Percentiles rank a stretch among this genome's conserved stretches.
Evolutionary conservation across 2,329 filamentous ascomycete genomes (phyloP).

Genomic region (Diaporthe velutina): DNA sequence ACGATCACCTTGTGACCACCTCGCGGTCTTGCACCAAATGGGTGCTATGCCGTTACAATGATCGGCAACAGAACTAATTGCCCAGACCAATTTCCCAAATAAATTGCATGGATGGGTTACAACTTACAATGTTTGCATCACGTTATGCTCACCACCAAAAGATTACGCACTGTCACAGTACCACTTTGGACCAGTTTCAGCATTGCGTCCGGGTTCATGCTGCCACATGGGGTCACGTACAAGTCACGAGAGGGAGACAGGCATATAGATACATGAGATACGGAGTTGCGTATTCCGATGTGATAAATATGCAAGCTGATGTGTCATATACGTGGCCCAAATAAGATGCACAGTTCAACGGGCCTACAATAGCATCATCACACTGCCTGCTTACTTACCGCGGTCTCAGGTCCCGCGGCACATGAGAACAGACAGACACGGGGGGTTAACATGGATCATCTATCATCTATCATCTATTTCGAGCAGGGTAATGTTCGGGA

Average conservation of each 20-base stretch:
- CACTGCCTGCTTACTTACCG: neutral
- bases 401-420: neutral
- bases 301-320: too few species aligned
- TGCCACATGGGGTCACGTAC: neutral
- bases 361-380: neutral
- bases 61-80: neutral
- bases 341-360: neutral
- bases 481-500: neutral
- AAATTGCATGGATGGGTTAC: neutral
- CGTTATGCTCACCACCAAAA: neutral
- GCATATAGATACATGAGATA: neutral
- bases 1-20: neutral
- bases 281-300: neutral
- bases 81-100: neutral
- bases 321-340: neutral
- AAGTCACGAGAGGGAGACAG: neutral
- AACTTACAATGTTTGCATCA: neutral
- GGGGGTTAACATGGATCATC: too few species aligned
- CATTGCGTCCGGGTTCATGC: neutral
- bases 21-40: neutral
- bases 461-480: neutral
- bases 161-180: neutral
- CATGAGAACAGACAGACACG: too few species aligned
- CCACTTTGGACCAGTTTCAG: conserved; percentile 3
- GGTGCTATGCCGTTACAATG: neutral